Evolutionary conservation across 1,284 basidiomycete species (phyloP).

Genomic region (Pyrrhoderma noxium): DNA sequence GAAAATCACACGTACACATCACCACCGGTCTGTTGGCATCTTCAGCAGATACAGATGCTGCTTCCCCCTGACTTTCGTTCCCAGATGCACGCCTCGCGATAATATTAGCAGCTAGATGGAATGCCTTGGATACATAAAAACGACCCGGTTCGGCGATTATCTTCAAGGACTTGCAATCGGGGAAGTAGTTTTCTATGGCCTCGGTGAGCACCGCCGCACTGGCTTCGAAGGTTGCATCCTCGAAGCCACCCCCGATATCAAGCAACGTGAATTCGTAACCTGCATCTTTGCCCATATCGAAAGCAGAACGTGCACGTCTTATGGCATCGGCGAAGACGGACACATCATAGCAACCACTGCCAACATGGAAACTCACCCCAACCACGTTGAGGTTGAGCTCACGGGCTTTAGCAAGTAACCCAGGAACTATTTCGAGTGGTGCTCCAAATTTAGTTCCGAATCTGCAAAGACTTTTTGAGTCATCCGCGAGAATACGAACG

Average conservation of each 20-base stretch:
- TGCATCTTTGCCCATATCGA: conserved; percentile 78
- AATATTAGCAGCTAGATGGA: conserved; percentile 89
- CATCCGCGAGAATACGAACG: conserved; percentile 93
- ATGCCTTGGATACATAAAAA: conserved; percentile 91
- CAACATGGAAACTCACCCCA: conserved; percentile 97
- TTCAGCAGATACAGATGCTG: conserved; percentile 15
- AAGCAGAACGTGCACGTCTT: conserved; percentile 73
- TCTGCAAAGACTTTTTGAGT: conserved; percentile 89
- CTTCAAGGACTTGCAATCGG: conserved; percentile 66
- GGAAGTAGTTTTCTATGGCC: conserved; percentile 81
- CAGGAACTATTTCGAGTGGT: conserved; percentile 75
- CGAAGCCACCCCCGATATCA: conserved; percentile 96
- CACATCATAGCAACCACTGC: conserved; percentile 93
- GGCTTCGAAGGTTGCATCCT: conserved; percentile 80
- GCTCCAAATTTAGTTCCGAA: conserved; percentile 98
- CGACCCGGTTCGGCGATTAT: conserved; percentile 97
- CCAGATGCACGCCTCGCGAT: conserved; percentile 77
- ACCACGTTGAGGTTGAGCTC: conserved; percentile 83
- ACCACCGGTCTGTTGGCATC: conserved; percentile 53
- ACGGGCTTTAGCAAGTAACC: conserved; percentile 72
- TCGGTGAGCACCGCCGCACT: conserved; percentile 70
- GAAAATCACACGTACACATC: conserved; percentile 62
- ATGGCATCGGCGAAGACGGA: conserved; percentile 88
- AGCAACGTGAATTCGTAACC: conserved; percentile 84
- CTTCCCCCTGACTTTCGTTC: conserved; percentile 28